Conservation (phyloP, 306 rosid species). For the Corylus americana region DNA sequence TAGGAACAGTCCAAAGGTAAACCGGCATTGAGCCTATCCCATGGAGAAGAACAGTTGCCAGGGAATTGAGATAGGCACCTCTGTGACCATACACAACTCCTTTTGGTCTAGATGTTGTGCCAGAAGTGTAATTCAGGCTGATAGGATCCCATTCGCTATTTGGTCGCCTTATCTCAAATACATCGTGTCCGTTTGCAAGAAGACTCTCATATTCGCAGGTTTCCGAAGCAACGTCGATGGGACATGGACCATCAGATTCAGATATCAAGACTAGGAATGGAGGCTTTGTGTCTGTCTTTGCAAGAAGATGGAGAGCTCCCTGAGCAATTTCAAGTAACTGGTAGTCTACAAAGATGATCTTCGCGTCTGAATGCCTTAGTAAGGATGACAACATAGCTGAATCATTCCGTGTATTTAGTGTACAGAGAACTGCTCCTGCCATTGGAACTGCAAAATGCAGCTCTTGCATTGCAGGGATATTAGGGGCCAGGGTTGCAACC, state of each 20-base stretch:
- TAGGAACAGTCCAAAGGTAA: conserved; percentile 86
- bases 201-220: conserved; percentile 65
- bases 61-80: conserved; percentile 80
- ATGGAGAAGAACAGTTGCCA: conserved; percentile 65
- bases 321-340: conserved; percentile 59
- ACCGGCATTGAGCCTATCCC: conserved; percentile 65
- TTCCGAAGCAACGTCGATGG: conserved; percentile 23
- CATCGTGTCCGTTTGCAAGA: conserved; percentile 37
- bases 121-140: conserved; percentile 83
- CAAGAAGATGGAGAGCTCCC: conserved; percentile 51
- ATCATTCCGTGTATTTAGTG: conserved; percentile 69
- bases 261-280: conserved; percentile 59
- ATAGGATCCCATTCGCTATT: conserved; percentile 77
- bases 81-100: conserved; percentile 81
- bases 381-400: conserved; percentile 54
- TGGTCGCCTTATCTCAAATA: conserved; percentile 57
- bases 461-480: conserved; percentile 91
- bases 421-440: conserved; percentile 82
- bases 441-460: conserved; percentile 94
- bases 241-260: conserved; percentile 43
- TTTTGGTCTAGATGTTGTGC: conserved; percentile 91
- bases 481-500: conserved; percentile 83
- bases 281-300: conserved; percentile 20
- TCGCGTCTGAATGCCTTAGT: conserved; percentile 67
- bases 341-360: conserved; percentile 68